A percentile compares a stretch with the other conserved stretches of the same genome.
Evolutionary conservation across 2,329 filamentous ascomycete species (phyloP).

Genomic region (Xylariaceae sp.): DNA sequence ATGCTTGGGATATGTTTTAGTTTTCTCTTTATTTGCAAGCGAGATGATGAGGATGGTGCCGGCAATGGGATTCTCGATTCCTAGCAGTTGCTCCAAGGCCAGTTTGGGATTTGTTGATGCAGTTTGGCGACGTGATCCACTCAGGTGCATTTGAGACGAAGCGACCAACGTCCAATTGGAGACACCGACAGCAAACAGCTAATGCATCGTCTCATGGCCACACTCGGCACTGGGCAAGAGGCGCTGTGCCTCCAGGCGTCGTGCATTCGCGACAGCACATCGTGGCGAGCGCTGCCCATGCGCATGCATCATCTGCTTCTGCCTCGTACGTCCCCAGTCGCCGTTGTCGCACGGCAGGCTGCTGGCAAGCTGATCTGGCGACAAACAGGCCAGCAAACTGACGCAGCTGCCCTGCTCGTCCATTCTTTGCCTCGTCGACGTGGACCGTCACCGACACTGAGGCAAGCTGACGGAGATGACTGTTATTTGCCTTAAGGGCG

Average conservation of each 20-base stretch:
- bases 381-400: constrained; percentile 8
- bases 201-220: neutral
- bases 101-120: too few species aligned
- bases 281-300: too few species aligned
- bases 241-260: neutral
- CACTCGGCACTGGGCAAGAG: neutral
- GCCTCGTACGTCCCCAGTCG: too few species aligned
- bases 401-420: neutral
- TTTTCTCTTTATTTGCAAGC: too few species aligned
- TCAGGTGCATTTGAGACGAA: neutral
- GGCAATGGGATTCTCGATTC: too few species aligned
- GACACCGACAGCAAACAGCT: neutral
- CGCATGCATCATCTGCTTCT: too few species aligned
- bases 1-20: too few species aligned
- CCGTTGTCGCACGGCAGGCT: constrained; percentile 1
- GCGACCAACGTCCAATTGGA: neutral
- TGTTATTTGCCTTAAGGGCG: neutral
- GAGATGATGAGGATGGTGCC: too few species aligned
- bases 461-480: constrained; percentile 7
- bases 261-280: neutral
- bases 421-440: neutral
- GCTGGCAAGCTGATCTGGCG: neutral
- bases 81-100: too few species aligned
- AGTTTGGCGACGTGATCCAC: too few species aligned
- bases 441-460: constrained; percentile 9